These are phyloP conservation scores for Xylariaceae sp. DNA, from an alignment of 2,329 filamentous ascomycete species.

Conservation along the genomic window DNA sequence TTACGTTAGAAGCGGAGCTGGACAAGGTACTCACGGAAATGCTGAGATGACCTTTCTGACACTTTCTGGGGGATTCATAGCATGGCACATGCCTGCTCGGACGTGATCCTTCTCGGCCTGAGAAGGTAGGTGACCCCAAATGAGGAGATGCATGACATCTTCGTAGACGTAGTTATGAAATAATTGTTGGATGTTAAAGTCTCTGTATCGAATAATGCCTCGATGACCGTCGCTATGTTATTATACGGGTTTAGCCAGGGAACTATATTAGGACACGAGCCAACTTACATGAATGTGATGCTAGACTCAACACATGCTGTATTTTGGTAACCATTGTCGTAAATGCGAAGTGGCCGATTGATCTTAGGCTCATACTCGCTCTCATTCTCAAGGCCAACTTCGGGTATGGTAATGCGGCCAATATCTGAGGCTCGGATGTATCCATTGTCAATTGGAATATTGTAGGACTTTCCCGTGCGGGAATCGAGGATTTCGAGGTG, in stretches of 20 bases:
- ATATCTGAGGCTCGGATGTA: slow-evolving; percentile 34
- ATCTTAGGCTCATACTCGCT: slow-evolving; percentile 16
- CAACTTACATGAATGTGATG: slow-evolving; percentile 35
- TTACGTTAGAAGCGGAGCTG: background rate
- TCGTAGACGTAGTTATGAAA: slow-evolving; percentile 36
- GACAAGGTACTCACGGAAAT: slow-evolving; percentile 34
- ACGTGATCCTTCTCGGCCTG: slow-evolving; percentile 40
- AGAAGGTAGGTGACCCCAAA: slow-evolving; percentile 46
- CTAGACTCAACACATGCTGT: slow-evolving; percentile 38
- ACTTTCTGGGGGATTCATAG: slow-evolving; percentile 35
- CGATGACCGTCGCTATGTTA: slow-evolving; percentile 32
- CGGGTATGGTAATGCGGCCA: slow-evolving; percentile 28
- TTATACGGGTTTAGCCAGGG: background rate
- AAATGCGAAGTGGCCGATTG: slow-evolving; percentile 29
- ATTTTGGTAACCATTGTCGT: slow-evolving; percentile 35
- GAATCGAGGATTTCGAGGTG: slow-evolving; percentile 35
- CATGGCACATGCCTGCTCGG: slow-evolving; percentile 28
- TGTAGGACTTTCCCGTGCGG: slow-evolving; percentile 36
- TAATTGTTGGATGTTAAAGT: slow-evolving; percentile 33
- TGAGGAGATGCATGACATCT: slow-evolving; percentile 44
- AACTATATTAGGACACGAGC: background rate
- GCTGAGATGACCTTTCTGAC: slow-evolving; percentile 34
- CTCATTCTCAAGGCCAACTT: slow-evolving; percentile 12
- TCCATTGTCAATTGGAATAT: slow-evolving; percentile 33
- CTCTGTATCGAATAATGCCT: slow-evolving; percentile 34